Evolutionary conservation across 768 basidiomycete genomes (phyloP).

Genomic region (Amanita pseudoporphyria): DNA sequence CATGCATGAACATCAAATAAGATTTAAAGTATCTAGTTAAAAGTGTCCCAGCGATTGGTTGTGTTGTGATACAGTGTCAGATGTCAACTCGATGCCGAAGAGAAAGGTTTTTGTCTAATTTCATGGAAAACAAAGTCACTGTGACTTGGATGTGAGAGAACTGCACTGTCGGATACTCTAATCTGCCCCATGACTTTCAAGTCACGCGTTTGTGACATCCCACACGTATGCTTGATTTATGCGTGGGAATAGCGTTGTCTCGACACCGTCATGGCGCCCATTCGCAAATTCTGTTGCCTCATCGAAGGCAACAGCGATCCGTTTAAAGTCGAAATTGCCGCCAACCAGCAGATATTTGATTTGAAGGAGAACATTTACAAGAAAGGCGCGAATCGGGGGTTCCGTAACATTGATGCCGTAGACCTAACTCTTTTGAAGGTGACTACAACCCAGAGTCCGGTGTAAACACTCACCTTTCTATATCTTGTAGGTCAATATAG

Average conservation of each 20-base stretch:
- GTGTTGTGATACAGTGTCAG: too few relatives aligned
- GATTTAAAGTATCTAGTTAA: too few relatives aligned
- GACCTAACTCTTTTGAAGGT: background rate
- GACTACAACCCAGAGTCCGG: background rate
- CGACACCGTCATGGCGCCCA: background rate
- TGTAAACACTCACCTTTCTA: background rate
- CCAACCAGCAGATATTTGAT: background rate
- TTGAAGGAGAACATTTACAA: background rate
- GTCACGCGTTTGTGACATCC: too few relatives aligned
- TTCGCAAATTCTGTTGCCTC: background rate
- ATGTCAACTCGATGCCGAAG: too few relatives aligned
- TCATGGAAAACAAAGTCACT: too few relatives aligned
- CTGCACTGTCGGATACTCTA: background rate
- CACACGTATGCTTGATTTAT: too few relatives aligned
- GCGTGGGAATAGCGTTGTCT: too few relatives aligned
- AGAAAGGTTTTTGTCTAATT: too few relatives aligned
- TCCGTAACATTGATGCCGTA: background rate
- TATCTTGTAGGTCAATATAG: background rate
- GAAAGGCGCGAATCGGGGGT: background rate
- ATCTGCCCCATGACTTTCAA: too few relatives aligned
- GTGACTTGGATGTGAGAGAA: slow-evolving; percentile 1
- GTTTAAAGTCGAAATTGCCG: background rate
- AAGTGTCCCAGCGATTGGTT: too few relatives aligned
- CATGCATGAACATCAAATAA: too few relatives aligned
- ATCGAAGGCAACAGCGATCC: too few relatives aligned